A percentile compares a stretch with the other conserved stretches of the same genome.
Conservation (phyloP, 2,329 filamentous ascomycete species). For the Alternaria sp. region DNA sequence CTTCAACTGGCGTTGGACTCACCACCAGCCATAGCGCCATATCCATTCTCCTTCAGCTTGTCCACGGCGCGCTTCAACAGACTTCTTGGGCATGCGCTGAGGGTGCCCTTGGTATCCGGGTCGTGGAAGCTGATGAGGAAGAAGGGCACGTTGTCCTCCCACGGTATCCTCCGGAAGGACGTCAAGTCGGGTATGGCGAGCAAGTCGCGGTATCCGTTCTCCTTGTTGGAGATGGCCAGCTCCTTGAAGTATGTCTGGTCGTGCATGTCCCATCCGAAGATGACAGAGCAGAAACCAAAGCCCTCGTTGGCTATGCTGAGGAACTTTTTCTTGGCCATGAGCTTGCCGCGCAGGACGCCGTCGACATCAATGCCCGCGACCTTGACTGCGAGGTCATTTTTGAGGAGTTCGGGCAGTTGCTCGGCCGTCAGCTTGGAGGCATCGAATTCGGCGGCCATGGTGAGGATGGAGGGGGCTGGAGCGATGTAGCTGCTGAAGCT, state of each 20-base stretch:
- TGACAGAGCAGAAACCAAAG: constrained; percentile 92
- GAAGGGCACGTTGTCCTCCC: constrained; percentile 86
- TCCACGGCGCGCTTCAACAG: constrained; percentile 72
- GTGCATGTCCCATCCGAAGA: constrained; percentile 98
- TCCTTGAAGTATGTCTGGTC: constrained; percentile 88
- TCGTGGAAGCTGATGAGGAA: constrained; percentile 85
- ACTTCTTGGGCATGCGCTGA: constrained; percentile 81
- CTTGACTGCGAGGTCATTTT: constrained; percentile 79
- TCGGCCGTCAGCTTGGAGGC: constrained; percentile 63
- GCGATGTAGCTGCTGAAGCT: background rate
- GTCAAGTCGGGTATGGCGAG: constrained; percentile 80
- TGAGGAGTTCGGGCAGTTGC: constrained; percentile 70
- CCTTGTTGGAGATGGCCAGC: constrained; percentile 84
- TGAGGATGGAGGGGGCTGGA: background rate
- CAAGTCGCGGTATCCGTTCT: constrained; percentile 87
- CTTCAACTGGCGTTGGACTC: constrained; percentile 41
- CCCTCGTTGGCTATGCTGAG: constrained; percentile 79
- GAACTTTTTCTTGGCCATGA: constrained; percentile 93
- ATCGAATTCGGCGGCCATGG: constrained; percentile 21
- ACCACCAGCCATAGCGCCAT: constrained; percentile 90
- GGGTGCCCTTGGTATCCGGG: constrained; percentile 73
- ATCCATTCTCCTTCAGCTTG: constrained; percentile 72
- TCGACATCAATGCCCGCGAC: constrained; percentile 88
- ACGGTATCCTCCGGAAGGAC: constrained; percentile 83
- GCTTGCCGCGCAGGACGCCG: constrained; percentile 84